Evolutionary conservation across 257 asterid species (phyloP).

Genomic region (Dorcoceras hygrometricum): DNA sequence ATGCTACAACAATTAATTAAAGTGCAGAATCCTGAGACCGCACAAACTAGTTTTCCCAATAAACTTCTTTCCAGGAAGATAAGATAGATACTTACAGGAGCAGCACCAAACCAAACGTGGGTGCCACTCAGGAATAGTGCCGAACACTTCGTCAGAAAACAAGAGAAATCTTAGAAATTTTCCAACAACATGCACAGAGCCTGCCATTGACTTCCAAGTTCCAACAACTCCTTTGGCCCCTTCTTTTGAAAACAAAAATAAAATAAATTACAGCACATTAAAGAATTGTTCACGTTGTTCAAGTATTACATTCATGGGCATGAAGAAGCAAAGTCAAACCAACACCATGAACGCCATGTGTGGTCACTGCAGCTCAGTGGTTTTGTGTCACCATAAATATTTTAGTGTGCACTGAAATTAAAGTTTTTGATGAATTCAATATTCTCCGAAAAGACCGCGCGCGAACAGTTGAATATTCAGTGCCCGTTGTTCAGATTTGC

Average conservation of each 20-base stretch:
- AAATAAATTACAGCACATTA: too few relatives aligned
- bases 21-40: conserved; percentile 31
- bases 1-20: conserved; percentile 22
- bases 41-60: conserved; percentile 13
- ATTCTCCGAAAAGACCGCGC: too few relatives aligned
- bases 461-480: too few relatives aligned
- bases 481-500: too few relatives aligned
- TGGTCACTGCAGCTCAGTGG: too few relatives aligned
- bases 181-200: conserved; percentile 28
- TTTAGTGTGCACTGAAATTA: too few relatives aligned
- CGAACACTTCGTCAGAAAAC: conserved; percentile 19
- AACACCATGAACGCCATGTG: conserved; percentile 35
- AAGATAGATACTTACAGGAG: conserved; percentile 26
- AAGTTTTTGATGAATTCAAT: too few relatives aligned
- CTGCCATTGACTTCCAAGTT: conserved; percentile 29
- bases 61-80: conserved; percentile 26
- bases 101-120: conserved; percentile 46
- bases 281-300: conserved; percentile 16
- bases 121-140: conserved; percentile 32
- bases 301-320: conserved; percentile 20
- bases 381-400: too few relatives aligned
- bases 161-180: conserved; percentile 24
- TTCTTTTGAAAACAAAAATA: neutral
- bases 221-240: conserved; percentile 32
- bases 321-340: conserved; percentile 35